Percentiles rank a stretch among this genome's conserved stretches.
Evolutionary conservation across 805 yeast species (phyloP).

Genomic region (Kodamaea fukazawae): DNA sequence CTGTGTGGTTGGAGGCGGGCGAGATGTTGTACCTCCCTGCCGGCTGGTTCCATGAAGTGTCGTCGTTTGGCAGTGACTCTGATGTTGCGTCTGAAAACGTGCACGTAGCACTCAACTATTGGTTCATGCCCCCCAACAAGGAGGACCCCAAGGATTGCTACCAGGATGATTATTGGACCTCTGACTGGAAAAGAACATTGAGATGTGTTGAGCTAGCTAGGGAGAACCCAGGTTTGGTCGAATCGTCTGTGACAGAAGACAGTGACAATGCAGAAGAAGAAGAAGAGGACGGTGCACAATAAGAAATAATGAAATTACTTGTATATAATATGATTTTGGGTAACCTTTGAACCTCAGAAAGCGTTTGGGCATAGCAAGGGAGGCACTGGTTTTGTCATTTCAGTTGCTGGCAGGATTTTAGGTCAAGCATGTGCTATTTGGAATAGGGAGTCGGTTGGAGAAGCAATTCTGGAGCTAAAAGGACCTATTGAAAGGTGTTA

Average conservation of each 20-base stretch:
- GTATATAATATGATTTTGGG: too few relatives aligned
- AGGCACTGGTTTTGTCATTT: too few relatives aligned
- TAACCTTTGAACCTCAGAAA: too few relatives aligned
- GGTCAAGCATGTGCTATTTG: too few relatives aligned
- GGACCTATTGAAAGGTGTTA: too few relatives aligned
- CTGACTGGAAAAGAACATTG: conserved; percentile 48
- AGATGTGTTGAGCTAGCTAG: conserved; percentile 19
- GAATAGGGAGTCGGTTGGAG: too few relatives aligned
- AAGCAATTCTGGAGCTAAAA: too few relatives aligned
- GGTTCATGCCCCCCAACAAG: conserved; percentile 68
- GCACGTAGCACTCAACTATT: conserved; percentile 69
- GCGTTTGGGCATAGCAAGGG: too few relatives aligned
- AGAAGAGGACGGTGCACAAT: background rate
- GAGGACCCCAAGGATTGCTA: conserved; percentile 34
- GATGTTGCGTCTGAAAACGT: conserved; percentile 19
- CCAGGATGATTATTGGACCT: conserved; percentile 50
- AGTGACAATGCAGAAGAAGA: background rate
- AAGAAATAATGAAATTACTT: background rate
- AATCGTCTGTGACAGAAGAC: background rate
- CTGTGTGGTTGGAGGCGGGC: conserved; percentile 55
- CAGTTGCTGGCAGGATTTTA: too few relatives aligned
- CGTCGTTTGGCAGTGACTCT: conserved; percentile 47
- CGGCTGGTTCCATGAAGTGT: conserved; percentile 83
- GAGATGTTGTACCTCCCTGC: conserved; percentile 70
- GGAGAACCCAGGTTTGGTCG: background rate